phyloP scores from a whole-genome alignment of 345 rosid species.

The Arabidopsis arenosa region DNA sequence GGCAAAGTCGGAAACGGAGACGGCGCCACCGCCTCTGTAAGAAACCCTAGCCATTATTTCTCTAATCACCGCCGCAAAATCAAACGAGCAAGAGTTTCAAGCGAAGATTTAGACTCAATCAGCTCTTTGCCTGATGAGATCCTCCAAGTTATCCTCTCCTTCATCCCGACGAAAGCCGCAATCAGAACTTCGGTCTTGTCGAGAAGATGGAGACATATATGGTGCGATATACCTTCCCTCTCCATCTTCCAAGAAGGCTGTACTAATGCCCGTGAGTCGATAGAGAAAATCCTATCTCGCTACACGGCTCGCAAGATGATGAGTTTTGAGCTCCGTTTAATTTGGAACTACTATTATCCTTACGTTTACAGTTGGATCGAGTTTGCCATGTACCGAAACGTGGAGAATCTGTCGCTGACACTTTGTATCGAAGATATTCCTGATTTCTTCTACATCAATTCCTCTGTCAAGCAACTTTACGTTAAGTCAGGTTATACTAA shows the following conservation, averaged over 20 bases:
- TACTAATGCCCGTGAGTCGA: too few relatives aligned
- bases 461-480: background rate
- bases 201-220: conserved; percentile 24
- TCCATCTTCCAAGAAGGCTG: too few relatives aligned
- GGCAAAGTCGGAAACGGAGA: background rate
- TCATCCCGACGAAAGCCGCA: background rate
- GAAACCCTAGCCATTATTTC: background rate
- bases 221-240: too few relatives aligned
- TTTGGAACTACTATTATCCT: too few relatives aligned
- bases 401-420: conserved; percentile 11
- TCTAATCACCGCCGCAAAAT: background rate
- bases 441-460: background rate
- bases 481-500: background rate
- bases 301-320: too few relatives aligned
- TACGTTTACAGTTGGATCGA: background rate
- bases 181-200: conserved; percentile 32
- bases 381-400: conserved; percentile 29
- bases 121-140: conserved; percentile 13
- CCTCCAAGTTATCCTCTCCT: conserved; percentile 9
- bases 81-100: background rate
- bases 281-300: too few relatives aligned
- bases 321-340: too few relatives aligned
- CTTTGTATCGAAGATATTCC: too few relatives aligned
- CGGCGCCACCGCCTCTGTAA: background rate
- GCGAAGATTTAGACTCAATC: background rate